These are phyloP conservation scores for Ceratocystis alfenasii DNA, from an alignment of 2,329 filamentous ascomycete species.

Conservation along the genomic window DNA sequence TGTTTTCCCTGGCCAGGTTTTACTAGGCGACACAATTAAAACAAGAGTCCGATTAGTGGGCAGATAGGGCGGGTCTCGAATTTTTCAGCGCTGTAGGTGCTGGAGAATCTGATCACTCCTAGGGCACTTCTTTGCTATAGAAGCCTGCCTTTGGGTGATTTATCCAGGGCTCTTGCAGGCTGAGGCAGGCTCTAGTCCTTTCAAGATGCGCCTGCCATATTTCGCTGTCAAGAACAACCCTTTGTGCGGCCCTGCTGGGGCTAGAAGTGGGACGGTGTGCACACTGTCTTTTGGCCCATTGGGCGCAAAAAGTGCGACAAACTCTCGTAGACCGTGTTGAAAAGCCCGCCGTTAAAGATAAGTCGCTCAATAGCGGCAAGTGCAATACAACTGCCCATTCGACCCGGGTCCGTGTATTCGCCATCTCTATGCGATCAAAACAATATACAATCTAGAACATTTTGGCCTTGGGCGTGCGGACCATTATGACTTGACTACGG, in stretches of 20 bases:
- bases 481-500: background rate
- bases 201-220: slow-evolving; percentile 17
- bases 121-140: background rate
- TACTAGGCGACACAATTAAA: background rate
- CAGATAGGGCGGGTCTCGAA: slow-evolving; percentile 8
- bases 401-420: background rate
- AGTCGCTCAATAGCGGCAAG: background rate
- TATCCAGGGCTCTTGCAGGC: background rate
- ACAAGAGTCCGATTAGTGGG: background rate
- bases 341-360: background rate
- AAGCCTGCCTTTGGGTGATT: background rate
- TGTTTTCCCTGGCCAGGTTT: background rate
- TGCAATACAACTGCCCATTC: background rate
- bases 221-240: slow-evolving; percentile 13
- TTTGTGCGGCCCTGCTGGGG: slow-evolving; percentile 21
- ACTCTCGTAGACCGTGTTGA: background rate
- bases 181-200: slow-evolving; percentile 6
- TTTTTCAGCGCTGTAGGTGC: background rate
- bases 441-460: slow-evolving; percentile 3
- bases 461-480: background rate
- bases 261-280: slow-evolving; percentile 17
- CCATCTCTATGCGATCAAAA: slow-evolving; percentile 15
- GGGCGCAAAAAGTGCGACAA: slow-evolving; percentile 23
- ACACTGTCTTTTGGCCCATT: slow-evolving; percentile 22
- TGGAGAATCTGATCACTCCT: background rate